These are phyloP conservation scores for Penicillium macrosclerotiorum DNA, from an alignment of 495 filamentous ascomycete genomes.

Conservation along the genomic window DNA sequence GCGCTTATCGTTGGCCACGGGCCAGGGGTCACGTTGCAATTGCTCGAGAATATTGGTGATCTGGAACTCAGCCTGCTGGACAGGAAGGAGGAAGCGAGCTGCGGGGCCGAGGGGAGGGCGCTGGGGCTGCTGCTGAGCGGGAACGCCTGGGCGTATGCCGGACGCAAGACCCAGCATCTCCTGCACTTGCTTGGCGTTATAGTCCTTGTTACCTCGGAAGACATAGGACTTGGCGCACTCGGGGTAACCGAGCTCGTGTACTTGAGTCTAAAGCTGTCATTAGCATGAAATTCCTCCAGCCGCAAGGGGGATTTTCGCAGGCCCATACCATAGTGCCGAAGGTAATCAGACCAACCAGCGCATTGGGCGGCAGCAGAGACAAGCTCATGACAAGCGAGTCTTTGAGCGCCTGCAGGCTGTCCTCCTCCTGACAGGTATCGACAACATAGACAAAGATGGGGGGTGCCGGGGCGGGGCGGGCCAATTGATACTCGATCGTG, in stretches of 20 bases:
- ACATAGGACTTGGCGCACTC: slow-evolving; percentile 99
- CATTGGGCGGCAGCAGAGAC: slow-evolving; percentile 87
- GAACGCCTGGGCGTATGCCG: slow-evolving; percentile 74
- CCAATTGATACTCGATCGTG: slow-evolving; percentile 95
- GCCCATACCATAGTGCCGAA: slow-evolving; percentile 87
- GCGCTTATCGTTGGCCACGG: slow-evolving; percentile 90
- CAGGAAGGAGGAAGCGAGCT: slow-evolving; percentile 88
- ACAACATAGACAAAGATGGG: slow-evolving; percentile 98
- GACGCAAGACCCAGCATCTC: slow-evolving; percentile 88
- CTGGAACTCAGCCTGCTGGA: slow-evolving; percentile 97
- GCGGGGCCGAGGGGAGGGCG: slow-evolving; percentile 79
- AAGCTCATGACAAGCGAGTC: slow-evolving; percentile 97
- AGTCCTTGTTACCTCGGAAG: slow-evolving; percentile 97
- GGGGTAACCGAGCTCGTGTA: slow-evolving; percentile 97
- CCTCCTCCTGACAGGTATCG: slow-evolving; percentile 98
- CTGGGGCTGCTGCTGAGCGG: slow-evolving; percentile 63
- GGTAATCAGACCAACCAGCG: slow-evolving; percentile 92
- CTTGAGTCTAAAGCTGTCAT: slow-evolving; percentile 64
- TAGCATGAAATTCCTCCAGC: no score
- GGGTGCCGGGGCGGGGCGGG: slow-evolving; percentile 86
- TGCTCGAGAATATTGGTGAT: slow-evolving; percentile 96
- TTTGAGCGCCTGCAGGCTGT: slow-evolving; percentile 92
- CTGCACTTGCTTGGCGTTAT: slow-evolving; percentile 92
- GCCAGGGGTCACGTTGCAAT: slow-evolving; percentile 97
- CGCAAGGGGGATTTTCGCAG: neutral